Base-by-base conservation (phyloP, 345 rosid genomes). In the Ceriops zippeliana region DNA sequence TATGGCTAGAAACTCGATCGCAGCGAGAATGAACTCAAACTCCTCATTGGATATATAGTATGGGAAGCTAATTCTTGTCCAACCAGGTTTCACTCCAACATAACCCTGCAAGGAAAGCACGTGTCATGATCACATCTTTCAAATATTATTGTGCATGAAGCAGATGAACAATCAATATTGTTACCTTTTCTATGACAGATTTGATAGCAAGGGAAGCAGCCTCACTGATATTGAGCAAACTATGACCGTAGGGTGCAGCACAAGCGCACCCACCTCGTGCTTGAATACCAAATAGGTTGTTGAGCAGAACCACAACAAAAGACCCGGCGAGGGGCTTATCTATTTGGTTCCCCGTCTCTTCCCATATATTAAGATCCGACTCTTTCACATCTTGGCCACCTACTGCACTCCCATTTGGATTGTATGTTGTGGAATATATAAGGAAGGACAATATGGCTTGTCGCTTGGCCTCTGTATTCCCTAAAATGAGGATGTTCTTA, bases 61-160 rank as follows among this genome's bases (percentile, higher is more conserved):
- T 3, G 90, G 87, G 69, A 88, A 86, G 83, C 90, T 86, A 32
- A 88, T 61, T 73, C 93, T 77, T 37, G 93, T 79, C 89, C 90
- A 83, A 24, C 90, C 90, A 0, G 87, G 92, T 68, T 88, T 88
- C 16, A 56, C 71, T 37, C 84, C 90, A 4, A 1, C 3, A 11
- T 76, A 86, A 5, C 86, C 90, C 87, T 83, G 81, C 26, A 27
- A 53, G 17, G 5, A 17, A 42, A 13, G 49, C 49, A 4, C 49
- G 2, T 0, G 49, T 13, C 49, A 42, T 42, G 49, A 42, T 42
- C 49, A 42, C 49, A 42, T 42, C 19, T 42, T 8, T 54, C 27
- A 22, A 54, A 54, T 7, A 22, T 7, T 21, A 22, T 54, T 13
- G 15, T 22, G 22, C 22, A 26, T 10, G 59, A 10, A 54, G 49